Percentiles rank a stretch among this genome's conserved stretches.
These are phyloP conservation scores for Starmerella apicola DNA, from an alignment of 805 yeast species.

Conservation along the genomic window DNA sequence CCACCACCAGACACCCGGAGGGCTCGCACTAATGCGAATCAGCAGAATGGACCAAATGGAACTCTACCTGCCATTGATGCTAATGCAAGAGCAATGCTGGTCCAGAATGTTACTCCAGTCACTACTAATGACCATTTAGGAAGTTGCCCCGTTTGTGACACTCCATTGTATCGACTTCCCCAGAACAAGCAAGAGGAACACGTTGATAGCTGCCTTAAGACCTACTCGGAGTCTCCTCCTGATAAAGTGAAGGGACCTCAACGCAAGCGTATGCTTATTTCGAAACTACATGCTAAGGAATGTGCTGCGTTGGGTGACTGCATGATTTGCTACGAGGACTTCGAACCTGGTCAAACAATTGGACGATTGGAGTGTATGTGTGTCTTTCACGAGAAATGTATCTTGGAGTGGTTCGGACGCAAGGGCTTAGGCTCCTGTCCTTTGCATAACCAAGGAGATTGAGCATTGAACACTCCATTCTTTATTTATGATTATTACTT, in stretches of 20 bases:
- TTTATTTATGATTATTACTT: too few relatives aligned
- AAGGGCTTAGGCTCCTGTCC: slow-evolving; percentile 84
- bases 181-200: slow-evolving; percentile 45
- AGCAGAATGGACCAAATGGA: not conserved
- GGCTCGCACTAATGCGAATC: slow-evolving; percentile 1
- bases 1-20: slow-evolving; percentile 8
- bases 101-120: slow-evolving; percentile 19
- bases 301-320: slow-evolving; percentile 51
- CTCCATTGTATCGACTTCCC: slow-evolving; percentile 20
- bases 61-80: slow-evolving; percentile 1
- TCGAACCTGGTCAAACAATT: slow-evolving; percentile 73
- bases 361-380: slow-evolving; percentile 91
- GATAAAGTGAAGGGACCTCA: slow-evolving; percentile 15
- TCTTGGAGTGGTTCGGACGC: slow-evolving; percentile 77
- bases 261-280: slow-evolving; percentile 74
- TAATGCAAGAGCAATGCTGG: slow-evolving; percentile 15
- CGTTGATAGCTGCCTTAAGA: slow-evolving; percentile 51
- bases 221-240: slow-evolving; percentile 32
- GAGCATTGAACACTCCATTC: not conserved
- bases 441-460: slow-evolving; percentile 39
- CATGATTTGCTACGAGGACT: slow-evolving; percentile 85
- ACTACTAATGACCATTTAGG: slow-evolving; percentile 24
- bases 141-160: slow-evolving; percentile 32
- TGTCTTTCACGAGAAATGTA: slow-evolving; percentile 84
- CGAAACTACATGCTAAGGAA: slow-evolving; percentile 29